Conservation (phyloP, 805 yeast genomes). For the Sugiyamaella marilandica region DNA sequence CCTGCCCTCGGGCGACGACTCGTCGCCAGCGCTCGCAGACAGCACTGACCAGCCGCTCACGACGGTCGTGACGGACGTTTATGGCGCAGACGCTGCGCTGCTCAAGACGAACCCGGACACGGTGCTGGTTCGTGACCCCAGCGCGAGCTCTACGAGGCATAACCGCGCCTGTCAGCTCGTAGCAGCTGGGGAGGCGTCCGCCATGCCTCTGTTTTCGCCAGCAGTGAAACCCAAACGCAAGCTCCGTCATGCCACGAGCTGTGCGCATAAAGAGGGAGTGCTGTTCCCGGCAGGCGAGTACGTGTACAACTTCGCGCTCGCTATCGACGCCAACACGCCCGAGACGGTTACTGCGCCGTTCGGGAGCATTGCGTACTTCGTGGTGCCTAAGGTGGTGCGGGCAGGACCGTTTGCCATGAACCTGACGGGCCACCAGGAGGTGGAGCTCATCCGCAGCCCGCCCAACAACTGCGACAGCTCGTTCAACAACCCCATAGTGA, state of each 20-base stretch:
- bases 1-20: constrained; percentile 20
- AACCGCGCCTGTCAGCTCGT: constrained; percentile 5
- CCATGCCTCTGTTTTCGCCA: constrained; percentile 16
- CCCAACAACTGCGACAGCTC: constrained; percentile 59
- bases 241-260: constrained; percentile 5
- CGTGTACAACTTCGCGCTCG: constrained; percentile 84
- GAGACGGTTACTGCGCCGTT: constrained; percentile 75
- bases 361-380: constrained; percentile 67
- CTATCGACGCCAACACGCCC: constrained; percentile 74
- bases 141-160: constrained; percentile 1
- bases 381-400: constrained; percentile 71
- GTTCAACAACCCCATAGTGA: constrained; percentile 88
- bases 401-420: constrained; percentile 83
- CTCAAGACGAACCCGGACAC: constrained; percentile 13
- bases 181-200: not conserved
- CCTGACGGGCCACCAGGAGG: constrained; percentile 56
- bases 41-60: constrained; percentile 24
- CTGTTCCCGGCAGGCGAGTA: constrained; percentile 84
- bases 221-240: constrained; percentile 2
- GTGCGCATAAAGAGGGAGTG: constrained; percentile 32
- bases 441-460: constrained; percentile 70
- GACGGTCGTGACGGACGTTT: constrained; percentile 28
- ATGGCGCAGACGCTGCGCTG: constrained; percentile 32
- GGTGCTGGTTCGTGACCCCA: constrained; percentile 8
- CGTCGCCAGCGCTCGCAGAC: not conserved